Evolutionary conservation across 1,139 yeast species (phyloP), one percentile per base, ranked within the genome.

Genomic region (Yamadazyma conglobata): DNA sequence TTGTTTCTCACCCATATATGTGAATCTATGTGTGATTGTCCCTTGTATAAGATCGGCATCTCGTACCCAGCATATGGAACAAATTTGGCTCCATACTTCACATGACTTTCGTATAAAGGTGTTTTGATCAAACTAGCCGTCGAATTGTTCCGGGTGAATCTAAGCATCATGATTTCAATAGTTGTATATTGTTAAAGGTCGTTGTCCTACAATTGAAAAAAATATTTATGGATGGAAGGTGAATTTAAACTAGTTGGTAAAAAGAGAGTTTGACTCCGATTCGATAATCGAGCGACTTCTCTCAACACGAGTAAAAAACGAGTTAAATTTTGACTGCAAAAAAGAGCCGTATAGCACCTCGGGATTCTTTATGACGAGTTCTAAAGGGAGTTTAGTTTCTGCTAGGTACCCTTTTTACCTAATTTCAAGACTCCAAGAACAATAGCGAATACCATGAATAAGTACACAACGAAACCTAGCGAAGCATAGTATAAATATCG

Each of bases 41-140:
- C 79, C 44, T 77, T 73, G 64, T 89, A 91, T 28, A 87, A 61
- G 9, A 91, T 89, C 2, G 98, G 98, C 97, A 91, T 89, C 31
- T 81, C 77, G 52, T 75, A 91, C 11, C 96, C 96, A 16, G 97
- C 97, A 59, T 86, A 91, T 24, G 91, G 94, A 3, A 88, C 97
- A 82, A 91, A 81, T 39, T 85, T 88, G 10, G 89, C 98, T 5
- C 89, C 91, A 30, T 78, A 65, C 37, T 75, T 73, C 21, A 82
- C 64, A 54, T 91, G 97, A 23, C 88, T 70, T 40, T 82, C 88
- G 53, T 82, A 76, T 30, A 91, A 70, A 4, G 97, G 94, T 1
- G 98, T 91, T 50, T 76, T 81, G 38, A 57, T 43, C 19, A 72
- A 56, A 6, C 53, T 34, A 4, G 54, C 38, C 5, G 44, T 33